Conservation (phyloP, 306 rosid genomes). For the Lagenaria siceraria region DNA sequence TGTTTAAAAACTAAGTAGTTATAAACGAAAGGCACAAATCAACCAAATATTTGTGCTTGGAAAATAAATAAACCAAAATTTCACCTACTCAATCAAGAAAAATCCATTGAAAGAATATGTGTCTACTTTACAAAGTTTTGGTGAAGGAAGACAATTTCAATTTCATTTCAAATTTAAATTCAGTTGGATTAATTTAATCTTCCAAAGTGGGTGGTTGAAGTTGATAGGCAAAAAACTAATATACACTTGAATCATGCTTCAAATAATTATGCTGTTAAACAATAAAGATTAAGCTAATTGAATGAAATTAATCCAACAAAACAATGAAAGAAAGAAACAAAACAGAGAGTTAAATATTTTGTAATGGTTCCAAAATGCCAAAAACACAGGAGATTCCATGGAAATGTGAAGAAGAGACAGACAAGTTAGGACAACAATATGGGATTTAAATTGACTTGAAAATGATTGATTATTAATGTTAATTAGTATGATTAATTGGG, state of each 20-base stretch:
- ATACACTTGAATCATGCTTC: not conserved
- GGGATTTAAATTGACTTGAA: not conserved
- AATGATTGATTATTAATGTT: not conserved
- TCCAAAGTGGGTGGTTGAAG: constrained; percentile 4
- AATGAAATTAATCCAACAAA: not conserved
- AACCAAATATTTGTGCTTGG: too few relatives aligned
- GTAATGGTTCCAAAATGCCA: not conserved
- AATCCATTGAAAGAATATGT: not conserved
- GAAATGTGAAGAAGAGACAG: not conserved
- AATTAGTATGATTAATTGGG: not conserved
- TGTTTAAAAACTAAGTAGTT: too few relatives aligned
- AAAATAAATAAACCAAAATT: not conserved
- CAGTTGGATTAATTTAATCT: not conserved
- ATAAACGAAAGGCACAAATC: too few relatives aligned
- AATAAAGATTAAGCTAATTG: not conserved
- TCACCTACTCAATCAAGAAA: not conserved
- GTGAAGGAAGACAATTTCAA: not conserved
- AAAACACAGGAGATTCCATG: constrained; percentile 4
- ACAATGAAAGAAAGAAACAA: not conserved
- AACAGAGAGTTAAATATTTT: not conserved
- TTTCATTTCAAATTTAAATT: not conserved
- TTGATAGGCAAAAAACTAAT: not conserved
- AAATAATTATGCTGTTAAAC: not conserved
- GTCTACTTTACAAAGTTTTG: not conserved
- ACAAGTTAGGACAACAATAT: not conserved